Evolutionary conservation across 192 early-diverging fungal genomes (phyloP).

Genomic region (Coemansia erecta): DNA sequence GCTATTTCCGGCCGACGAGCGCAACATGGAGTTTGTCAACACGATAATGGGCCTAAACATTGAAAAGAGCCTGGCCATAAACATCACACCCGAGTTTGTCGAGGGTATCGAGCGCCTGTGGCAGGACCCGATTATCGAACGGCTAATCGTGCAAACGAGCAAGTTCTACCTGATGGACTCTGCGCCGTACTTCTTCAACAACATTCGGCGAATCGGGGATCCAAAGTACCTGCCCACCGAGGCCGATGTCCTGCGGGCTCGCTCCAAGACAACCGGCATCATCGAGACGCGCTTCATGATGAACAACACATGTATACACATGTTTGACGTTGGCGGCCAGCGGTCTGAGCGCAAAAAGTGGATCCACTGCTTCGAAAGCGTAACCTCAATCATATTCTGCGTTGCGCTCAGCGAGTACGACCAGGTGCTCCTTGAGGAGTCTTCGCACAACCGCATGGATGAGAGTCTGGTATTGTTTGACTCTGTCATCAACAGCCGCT

Average conservation of each 20-base stretch:
- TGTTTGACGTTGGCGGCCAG: constrained; percentile 99
- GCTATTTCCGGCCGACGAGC: constrained; percentile 53
- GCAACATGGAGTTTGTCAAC: constrained; percentile 54
- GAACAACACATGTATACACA: constrained; percentile 85
- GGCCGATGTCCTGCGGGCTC: constrained; percentile 93
- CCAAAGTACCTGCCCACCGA: constrained; percentile 87
- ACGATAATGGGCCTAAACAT: constrained; percentile 44
- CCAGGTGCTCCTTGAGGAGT: constrained; percentile 86
- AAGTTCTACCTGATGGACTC: constrained; percentile 92
- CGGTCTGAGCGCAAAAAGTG: constrained; percentile 98
- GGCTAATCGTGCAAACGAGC: constrained; percentile 67
- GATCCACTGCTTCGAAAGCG: constrained; percentile 99
- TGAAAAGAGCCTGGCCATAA: constrained; percentile 57
- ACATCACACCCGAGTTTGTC: constrained; percentile 65
- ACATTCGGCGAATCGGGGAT: constrained; percentile 80
- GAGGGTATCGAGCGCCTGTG: constrained; percentile 71
- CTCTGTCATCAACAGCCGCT: constrained; percentile 87
- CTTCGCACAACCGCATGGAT: constrained; percentile 83
- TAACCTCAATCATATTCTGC: constrained; percentile 95
- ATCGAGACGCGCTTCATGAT: constrained; percentile 93
- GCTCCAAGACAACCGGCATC: constrained; percentile 97
- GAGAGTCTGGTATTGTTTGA: constrained; percentile 90
- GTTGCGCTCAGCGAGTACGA: constrained; percentile 92
- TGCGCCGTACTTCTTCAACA: constrained; percentile 90
- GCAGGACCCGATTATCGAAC: constrained; percentile 65